Conservation (phyloP, 371 early-diverging fungal species). For the Syncephalastrum monosporum region DNA sequence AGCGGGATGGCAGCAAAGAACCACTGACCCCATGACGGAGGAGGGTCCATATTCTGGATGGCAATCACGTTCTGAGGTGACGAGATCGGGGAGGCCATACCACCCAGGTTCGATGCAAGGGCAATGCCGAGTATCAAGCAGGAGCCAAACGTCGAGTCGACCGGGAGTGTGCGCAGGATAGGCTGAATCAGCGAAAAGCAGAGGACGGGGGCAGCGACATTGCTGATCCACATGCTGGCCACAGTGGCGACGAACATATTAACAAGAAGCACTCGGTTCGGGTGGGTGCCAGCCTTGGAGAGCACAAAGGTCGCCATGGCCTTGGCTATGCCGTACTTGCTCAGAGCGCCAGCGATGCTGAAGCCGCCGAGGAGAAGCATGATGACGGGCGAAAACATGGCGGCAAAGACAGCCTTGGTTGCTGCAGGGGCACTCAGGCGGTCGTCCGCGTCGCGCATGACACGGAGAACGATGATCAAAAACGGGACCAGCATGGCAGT, state of each 20-base stretch:
- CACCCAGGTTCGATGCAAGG: slow-evolving; percentile 79
- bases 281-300: slow-evolving; percentile 87
- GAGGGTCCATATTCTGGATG: slow-evolving; percentile 72
- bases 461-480: slow-evolving; percentile 78
- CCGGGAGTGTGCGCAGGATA: slow-evolving; percentile 74
- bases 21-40: slow-evolving; percentile 72
- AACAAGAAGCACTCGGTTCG: slow-evolving; percentile 81
- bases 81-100: slow-evolving; percentile 83
- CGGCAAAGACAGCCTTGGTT: slow-evolving; percentile 66
- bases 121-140: slow-evolving; percentile 86
- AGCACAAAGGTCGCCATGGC: slow-evolving; percentile 85
- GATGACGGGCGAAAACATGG: slow-evolving; percentile 85
- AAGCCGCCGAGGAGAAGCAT: slow-evolving; percentile 85
- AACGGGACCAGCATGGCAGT: slow-evolving; percentile 90
- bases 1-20: slow-evolving; percentile 62
- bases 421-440: slow-evolving; percentile 61
- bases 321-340: slow-evolving; percentile 92
- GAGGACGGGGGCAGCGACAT: slow-evolving; percentile 97
- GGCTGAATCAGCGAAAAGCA: slow-evolving; percentile 94
- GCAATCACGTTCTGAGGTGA: slow-evolving; percentile 82
- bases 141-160: slow-evolving; percentile 64
- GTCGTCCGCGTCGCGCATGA: slow-evolving; percentile 67
- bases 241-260: slow-evolving; percentile 95
- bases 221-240: slow-evolving; percentile 96
- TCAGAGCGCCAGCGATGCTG: slow-evolving; percentile 76